Evolutionary conservation across 371 early-diverging fungal species (phyloP).

Genomic region (Actinomucor elegans): DNA sequence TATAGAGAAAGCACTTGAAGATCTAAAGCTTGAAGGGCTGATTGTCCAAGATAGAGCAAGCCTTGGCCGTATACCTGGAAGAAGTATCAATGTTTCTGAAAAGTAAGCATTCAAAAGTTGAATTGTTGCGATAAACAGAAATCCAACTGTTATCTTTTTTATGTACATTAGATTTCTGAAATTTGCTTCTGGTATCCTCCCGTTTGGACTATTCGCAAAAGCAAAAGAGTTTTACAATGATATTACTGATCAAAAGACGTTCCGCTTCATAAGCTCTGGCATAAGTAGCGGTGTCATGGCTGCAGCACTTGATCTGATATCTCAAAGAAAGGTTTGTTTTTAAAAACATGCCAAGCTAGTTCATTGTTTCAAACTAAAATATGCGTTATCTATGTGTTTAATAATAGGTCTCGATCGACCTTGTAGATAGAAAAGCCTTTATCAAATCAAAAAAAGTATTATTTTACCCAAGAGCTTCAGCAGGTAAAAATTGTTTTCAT

Average conservation of each 20-base stretch:
- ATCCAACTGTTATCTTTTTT: no score
- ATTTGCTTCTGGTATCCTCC: conserved; percentile 7
- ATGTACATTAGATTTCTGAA: conserved; percentile 15
- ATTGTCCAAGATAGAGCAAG: conserved; percentile 1
- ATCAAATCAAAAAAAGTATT: background rate
- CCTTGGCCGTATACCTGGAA: conserved; percentile 18
- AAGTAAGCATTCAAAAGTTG: no score
- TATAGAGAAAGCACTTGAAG: conserved; percentile 6
- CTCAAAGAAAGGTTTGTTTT: conserved; percentile 14
- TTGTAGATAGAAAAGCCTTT: background rate
- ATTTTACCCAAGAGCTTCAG: conserved; percentile 10
- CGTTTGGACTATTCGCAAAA: conserved; percentile 1
- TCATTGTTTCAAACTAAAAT: background rate
- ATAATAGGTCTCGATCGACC: conserved; percentile 5
- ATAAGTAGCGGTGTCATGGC: conserved; percentile 3
- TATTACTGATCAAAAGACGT: background rate
- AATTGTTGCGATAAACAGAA: no score
- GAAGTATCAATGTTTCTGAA: conserved; percentile 19
- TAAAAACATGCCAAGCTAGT: background rate
- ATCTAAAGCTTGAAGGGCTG: conserved; percentile 1
- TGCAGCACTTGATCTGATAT: conserved; percentile 5
- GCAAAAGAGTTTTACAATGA: background rate
- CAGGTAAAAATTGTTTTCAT: no score
- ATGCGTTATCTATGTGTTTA: no score
- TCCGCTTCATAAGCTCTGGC: background rate